A percentile compares a stretch with the other conserved stretches of the same genome.
Evolutionary conservation across 2,329 filamentous ascomycete genomes (phyloP).

Genomic region (Aspergillus ochraceoroseus): DNA sequence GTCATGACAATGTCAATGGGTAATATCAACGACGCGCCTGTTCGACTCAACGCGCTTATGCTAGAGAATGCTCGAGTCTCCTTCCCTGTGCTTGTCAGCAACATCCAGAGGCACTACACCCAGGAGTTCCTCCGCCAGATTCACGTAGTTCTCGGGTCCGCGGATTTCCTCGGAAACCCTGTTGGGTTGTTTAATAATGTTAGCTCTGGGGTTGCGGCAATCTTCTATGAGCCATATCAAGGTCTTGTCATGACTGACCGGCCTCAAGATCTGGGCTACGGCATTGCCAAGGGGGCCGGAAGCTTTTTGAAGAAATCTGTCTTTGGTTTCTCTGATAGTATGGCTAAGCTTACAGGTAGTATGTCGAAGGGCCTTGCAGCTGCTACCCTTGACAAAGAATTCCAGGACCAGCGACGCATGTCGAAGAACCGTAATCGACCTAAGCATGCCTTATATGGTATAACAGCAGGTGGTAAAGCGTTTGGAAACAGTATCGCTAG

Average conservation of each 20-base stretch:
- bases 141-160: constrained; percentile 93
- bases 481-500: constrained; percentile 89
- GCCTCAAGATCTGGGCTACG: constrained; percentile 88
- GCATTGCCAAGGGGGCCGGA: constrained; percentile 92
- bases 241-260: constrained; percentile 93
- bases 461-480: constrained; percentile 90
- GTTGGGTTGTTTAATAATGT: constrained; percentile 98
- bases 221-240: constrained; percentile 99
- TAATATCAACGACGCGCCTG: constrained; percentile 95
- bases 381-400: constrained; percentile 95
- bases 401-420: constrained; percentile 93
- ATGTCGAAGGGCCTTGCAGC: constrained; percentile 94
- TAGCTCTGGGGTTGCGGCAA: constrained; percentile 92
- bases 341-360: constrained; percentile 95
- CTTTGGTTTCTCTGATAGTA: constrained; percentile 93
- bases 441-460: constrained; percentile 94
- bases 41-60: constrained; percentile 88
- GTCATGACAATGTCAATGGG: constrained; percentile 99
- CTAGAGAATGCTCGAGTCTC: constrained; percentile 93
- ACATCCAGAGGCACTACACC: constrained; percentile 89
- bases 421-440: constrained; percentile 87
- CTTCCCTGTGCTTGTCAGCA: constrained; percentile 73
- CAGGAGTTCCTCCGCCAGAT: constrained; percentile 95
- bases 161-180: constrained; percentile 95
- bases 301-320: constrained; percentile 99